These are phyloP conservation scores for Pseudoscleropodium purum DNA, from an alignment of 225 moss, liverwort and hornwort species.

Conservation along the genomic window DNA sequence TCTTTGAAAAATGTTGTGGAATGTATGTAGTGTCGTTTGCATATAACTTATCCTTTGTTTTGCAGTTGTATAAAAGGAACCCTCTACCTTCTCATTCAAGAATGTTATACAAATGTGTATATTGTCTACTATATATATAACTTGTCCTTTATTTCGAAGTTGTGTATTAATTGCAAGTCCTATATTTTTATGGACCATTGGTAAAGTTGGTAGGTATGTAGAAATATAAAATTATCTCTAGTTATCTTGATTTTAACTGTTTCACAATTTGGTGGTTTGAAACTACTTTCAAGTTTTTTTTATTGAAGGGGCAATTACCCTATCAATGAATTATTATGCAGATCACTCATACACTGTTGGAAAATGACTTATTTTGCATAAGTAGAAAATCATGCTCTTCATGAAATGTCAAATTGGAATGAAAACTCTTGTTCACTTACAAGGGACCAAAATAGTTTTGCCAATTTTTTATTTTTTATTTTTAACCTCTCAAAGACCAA, in stretches of 20 bases:
- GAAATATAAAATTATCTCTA: background rate
- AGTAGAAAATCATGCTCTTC: background rate
- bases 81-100: background rate
- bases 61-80: background rate
- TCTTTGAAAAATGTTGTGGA: background rate
- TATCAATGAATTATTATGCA: background rate
- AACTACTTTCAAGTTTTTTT: background rate
- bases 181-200: fast-evolving
- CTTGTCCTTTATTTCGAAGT: background rate
- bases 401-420: background rate
- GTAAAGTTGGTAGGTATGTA: background rate
- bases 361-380: background rate
- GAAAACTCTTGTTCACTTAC: background rate
- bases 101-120: background rate
- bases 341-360: fast-evolving
- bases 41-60: background rate
- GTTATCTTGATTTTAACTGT: background rate
- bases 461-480: background rate
- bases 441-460: background rate
- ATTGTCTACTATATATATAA: fast-evolving
- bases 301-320: background rate
- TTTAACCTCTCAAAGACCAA: no score
- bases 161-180: no score
- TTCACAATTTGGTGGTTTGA: background rate
- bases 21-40: background rate